Conservation (phyloP, 106 monocot genomes). For the Hemerocallis citrina region DNA sequence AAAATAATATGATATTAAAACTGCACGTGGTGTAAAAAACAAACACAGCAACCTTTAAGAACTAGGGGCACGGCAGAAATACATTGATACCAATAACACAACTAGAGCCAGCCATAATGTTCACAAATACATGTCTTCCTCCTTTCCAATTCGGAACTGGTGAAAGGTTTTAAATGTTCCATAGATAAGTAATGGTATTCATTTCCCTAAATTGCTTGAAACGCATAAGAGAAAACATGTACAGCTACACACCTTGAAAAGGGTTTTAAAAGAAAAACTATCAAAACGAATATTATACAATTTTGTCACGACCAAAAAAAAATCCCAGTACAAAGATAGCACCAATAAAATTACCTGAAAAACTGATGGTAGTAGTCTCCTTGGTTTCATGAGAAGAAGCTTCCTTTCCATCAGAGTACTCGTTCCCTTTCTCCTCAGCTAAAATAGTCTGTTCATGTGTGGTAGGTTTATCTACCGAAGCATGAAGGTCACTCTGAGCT, state of each 20-base stretch:
- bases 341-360: constrained; percentile 5
- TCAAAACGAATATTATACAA: neutral
- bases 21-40: too few relatives aligned
- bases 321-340: neutral
- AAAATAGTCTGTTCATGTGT: neutral
- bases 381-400: neutral
- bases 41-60: too few relatives aligned
- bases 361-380: neutral
- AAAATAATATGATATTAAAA: too few relatives aligned
- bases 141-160: too few relatives aligned
- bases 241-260: neutral
- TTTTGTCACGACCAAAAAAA: neutral
- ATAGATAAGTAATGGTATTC: too few relatives aligned
- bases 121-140: too few relatives aligned
- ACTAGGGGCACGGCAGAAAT: too few relatives aligned
- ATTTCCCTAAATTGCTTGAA: too few relatives aligned
- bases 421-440: neutral
- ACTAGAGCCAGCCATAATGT: too few relatives aligned
- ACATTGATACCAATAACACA: too few relatives aligned
- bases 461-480: constrained; percentile 1
- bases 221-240: too few relatives aligned
- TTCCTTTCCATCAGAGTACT: neutral
- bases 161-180: too few relatives aligned
- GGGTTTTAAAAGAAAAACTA: neutral
- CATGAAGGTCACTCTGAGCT: neutral